phyloP scores from a whole-genome alignment of 2,329 filamentous ascomycete genomes.

The Onygenales sp. region DNA sequence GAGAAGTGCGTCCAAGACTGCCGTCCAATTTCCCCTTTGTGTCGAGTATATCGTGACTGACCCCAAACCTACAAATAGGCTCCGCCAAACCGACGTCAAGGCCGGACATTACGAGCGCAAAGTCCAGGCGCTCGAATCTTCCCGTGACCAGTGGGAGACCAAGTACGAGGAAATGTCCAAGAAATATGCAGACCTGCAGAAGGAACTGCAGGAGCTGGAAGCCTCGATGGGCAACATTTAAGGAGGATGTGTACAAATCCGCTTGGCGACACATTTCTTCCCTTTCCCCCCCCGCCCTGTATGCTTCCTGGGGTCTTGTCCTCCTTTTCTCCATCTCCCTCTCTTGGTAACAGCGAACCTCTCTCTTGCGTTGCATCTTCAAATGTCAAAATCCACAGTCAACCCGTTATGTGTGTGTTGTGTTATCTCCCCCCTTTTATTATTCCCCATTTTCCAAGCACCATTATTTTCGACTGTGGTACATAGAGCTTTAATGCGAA shows the following conservation, averaged over 20 bases:
- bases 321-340: background rate
- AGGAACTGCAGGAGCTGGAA: constrained; percentile 87
- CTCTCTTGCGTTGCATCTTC: background rate
- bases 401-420: background rate
- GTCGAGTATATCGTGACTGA: constrained; percentile 6
- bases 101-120: constrained; percentile 99
- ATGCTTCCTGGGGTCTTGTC: background rate
- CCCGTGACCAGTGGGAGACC: constrained; percentile 87
- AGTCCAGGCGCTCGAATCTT: constrained; percentile 87
- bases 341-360: background rate
- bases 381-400: background rate
- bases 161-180: constrained; percentile 98
- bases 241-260: background rate
- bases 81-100: constrained; percentile 98
- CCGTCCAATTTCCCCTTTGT: background rate
- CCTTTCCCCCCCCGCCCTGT: background rate
- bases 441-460: background rate
- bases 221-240: constrained; percentile 89
- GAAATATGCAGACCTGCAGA: constrained; percentile 75
- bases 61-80: constrained; percentile 45
- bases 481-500: constrained; percentile 5
- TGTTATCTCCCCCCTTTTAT: background rate
- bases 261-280: background rate
- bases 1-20: constrained; percentile 70
- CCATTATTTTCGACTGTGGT: background rate